A percentile compares a stretch with the other conserved stretches of the same genome.
Evolutionary conservation across 306 rosid genomes (phyloP).

Genomic region (Dalbergia oliveri): DNA sequence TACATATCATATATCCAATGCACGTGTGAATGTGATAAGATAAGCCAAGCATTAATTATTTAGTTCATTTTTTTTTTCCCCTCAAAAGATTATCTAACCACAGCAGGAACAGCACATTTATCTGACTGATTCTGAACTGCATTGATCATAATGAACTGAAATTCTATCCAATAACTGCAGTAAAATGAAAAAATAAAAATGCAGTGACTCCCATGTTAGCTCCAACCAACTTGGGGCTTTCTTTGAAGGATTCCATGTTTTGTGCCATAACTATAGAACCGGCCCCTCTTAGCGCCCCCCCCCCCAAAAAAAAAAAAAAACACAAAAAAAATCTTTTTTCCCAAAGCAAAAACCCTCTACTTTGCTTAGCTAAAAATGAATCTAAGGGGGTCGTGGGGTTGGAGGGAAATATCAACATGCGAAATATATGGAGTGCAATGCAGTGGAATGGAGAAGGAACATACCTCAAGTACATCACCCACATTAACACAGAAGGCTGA

Average conservation of each 20-base stretch:
- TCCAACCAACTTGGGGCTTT: slow-evolving; percentile 42
- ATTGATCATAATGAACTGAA: slow-evolving; percentile 4
- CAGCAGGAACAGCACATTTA: neutral
- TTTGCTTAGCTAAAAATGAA: slow-evolving; percentile 18
- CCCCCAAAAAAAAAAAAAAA: too few species aligned
- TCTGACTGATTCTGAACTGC: slow-evolving; percentile 32
- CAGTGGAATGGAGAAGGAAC: neutral
- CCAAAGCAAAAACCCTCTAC: neutral
- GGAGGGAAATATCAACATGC: neutral
- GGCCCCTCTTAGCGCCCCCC: neutral
- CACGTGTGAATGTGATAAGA: neutral
- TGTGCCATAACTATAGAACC: neutral
- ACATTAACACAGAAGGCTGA: slow-evolving; percentile 76
- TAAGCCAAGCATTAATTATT: neutral
- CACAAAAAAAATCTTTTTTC: too few species aligned
- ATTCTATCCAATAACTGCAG: slow-evolving; percentile 30
- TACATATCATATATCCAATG: neutral
- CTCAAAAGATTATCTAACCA: neutral
- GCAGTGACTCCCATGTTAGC: slow-evolving; percentile 45
- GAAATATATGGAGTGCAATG: neutral
- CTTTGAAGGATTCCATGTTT: neutral
- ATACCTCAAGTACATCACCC: slow-evolving; percentile 80
- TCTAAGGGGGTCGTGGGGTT: neutral
- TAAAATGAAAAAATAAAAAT: neutral
- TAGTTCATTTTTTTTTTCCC: neutral